Conservation (phyloP, 352 stramenopile species). For the Globisporangium spiculum region DNA sequence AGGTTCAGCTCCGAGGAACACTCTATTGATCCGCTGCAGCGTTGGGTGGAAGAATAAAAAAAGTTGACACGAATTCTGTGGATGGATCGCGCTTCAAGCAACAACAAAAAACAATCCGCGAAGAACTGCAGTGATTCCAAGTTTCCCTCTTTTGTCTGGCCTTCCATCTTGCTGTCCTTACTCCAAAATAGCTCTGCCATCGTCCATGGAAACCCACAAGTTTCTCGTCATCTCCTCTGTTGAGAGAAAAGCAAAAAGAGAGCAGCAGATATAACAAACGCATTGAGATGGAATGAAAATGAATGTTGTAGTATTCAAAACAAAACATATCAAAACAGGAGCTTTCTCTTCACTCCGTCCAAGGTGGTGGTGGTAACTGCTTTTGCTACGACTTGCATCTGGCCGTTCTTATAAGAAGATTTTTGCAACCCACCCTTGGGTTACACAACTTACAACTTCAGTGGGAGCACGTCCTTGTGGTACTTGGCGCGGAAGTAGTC, state of each 20-base stretch:
- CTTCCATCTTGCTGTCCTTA: neutral
- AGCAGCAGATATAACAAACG: neutral
- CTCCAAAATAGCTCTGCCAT: neutral
- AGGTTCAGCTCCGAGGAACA: too few species aligned
- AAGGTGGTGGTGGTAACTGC: neutral
- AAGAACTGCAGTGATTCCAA: neutral
- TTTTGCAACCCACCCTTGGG: neutral
- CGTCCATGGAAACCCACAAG: too few species aligned
- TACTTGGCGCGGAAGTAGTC: conserved; percentile 62
- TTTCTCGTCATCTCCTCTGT: too few species aligned
- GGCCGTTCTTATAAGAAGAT: conserved; percentile 6
- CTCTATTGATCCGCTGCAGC: too few species aligned
- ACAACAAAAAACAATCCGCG: too few species aligned
- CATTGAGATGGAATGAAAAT: conserved; percentile 1
- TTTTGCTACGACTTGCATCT: conserved; percentile 16
- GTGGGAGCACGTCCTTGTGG: conserved; percentile 55
- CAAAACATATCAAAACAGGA: conserved; percentile 8
- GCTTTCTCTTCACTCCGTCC: neutral
- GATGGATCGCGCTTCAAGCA: too few species aligned
- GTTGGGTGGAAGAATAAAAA: too few species aligned
- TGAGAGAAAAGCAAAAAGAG: too few species aligned
- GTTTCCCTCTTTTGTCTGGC: too few species aligned
- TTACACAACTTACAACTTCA: conserved; percentile 49
- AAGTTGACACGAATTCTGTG: too few species aligned
- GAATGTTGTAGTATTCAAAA: conserved; percentile 10